Conservation (phyloP, 306 rosid species). For the Erythrophleum fordii region DNA sequence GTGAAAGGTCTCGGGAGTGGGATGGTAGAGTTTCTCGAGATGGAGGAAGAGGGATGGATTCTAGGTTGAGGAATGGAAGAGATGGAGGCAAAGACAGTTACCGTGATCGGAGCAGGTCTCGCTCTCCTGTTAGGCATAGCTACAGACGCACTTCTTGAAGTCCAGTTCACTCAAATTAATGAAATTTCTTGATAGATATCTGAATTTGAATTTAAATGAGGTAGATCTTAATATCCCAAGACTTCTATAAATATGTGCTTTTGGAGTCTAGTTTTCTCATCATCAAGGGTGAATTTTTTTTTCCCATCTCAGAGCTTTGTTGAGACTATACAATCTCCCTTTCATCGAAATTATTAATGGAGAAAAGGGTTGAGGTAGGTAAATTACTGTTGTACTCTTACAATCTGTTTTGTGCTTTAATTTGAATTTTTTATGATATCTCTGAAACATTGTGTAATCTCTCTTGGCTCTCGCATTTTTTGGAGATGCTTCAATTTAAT, state of each 20-base stretch:
- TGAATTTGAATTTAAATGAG: conserved; percentile 83
- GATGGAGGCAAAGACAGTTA: conserved; percentile 79
- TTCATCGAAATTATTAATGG: conserved; percentile 78
- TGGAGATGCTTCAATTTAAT: conserved; percentile 52
- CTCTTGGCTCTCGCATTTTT: conserved; percentile 37
- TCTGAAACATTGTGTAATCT: conserved; percentile 57
- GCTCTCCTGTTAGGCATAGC: conserved; percentile 78
- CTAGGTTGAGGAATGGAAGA: conserved; percentile 85
- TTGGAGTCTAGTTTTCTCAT: conserved; percentile 65
- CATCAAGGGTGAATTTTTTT: conserved; percentile 79
- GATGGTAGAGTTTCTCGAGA: conserved; percentile 78
- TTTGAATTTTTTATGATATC: conserved; percentile 47
- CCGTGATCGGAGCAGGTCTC: conserved; percentile 86
- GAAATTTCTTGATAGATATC: conserved; percentile 74
- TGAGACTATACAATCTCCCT: conserved; percentile 86
- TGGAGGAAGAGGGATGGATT: conserved; percentile 71
- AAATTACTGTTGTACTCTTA: conserved; percentile 62
- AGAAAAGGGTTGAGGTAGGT: conserved; percentile 97
- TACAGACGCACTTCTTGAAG: conserved; percentile 81
- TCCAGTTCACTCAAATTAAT: conserved; percentile 69
- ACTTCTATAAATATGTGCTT: conserved; percentile 69
- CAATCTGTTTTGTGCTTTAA: conserved; percentile 47
- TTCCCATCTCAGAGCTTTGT: conserved; percentile 88
- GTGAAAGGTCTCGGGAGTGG: conserved; percentile 76
- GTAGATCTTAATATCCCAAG: conserved; percentile 82